Evolutionary conservation across 2,329 filamentous ascomycete genomes (phyloP), one percentile per base, ranked within the genome.

Genomic region (Chrysoporthe puriensis): DNA sequence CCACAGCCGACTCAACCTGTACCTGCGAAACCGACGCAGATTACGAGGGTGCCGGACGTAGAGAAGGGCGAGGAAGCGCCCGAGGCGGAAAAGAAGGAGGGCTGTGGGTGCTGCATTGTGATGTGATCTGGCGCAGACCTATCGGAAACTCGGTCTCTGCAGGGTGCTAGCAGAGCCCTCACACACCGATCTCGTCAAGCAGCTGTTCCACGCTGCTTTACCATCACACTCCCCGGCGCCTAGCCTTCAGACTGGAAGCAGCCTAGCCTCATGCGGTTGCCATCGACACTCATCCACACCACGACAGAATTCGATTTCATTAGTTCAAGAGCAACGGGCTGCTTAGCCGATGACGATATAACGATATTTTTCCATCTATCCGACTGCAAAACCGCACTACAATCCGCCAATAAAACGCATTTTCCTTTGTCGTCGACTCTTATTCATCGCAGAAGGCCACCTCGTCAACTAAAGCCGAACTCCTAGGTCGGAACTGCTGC

Each of bases 101-200:
- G 87, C 13, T 90, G 90, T 72, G 88, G 87, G 68, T 91, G 90
- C 78, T 94, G 91, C 78, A 82, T 92, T 70, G 85, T 94, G 72
- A 93, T 93, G 91, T 93, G 83, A 87, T 72, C 63, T 11, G 43
- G 57, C 60, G 42, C 43, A 44, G 32, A 9, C 26, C 18, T 58
- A 16, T 9, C 5, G 4, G 1, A 34, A 11, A 16, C n/a, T 26
- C 21, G 3, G 8, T 11, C 40, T 57, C 26, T 46, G 16, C 36
- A 21, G 32, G 40, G 11, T 18, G 11, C n/a, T 32, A 13, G 36
- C 36, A 9, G 36, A 59, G 36, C 34, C 18, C 57, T n/a, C 5
- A 11, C 40, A 14, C 32, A 46, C 26, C 18, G 13, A n/a, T 4
- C 9, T n/a, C 32, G 14, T 36, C 34, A 26, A n/a, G 14, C 46